Conservation (phyloP, 805 yeast genomes). For the Kodamaea kakaduensis region DNA sequence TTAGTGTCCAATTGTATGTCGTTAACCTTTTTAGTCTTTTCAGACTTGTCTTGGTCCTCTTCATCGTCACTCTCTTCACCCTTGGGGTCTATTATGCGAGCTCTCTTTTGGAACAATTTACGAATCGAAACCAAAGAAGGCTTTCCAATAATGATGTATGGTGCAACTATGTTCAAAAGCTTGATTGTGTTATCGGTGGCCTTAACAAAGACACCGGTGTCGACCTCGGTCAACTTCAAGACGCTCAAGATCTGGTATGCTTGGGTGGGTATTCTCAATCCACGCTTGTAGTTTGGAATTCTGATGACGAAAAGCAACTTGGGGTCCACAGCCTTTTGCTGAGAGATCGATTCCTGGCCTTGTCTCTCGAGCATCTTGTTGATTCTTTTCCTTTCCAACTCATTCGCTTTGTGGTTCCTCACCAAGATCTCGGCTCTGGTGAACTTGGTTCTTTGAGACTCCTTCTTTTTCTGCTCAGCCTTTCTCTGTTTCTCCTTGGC, state of each 20-base stretch:
- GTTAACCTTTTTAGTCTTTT: conserved; percentile 13
- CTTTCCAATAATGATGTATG: conserved; percentile 68
- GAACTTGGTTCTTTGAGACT: conserved; percentile 49
- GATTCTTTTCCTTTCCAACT: conserved; percentile 65
- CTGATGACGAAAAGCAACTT: conserved; percentile 64
- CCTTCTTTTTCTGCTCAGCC: conserved; percentile 37
- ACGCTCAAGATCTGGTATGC: conserved; percentile 56
- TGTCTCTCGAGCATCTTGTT: conserved; percentile 52
- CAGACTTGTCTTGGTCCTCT: conserved; percentile 15
- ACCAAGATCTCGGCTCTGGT: conserved; percentile 73
- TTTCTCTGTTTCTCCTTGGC: conserved; percentile 49
- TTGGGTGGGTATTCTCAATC: conserved; percentile 62
- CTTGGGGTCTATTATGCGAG: conserved; percentile 39
- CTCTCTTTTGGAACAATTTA: conserved; percentile 73
- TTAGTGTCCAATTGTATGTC: conserved; percentile 59
- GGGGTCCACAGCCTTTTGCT: conserved; percentile 15
- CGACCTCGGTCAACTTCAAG: conserved; percentile 54
- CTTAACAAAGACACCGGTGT: conserved; percentile 72
- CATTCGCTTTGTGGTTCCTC: conserved; percentile 58
- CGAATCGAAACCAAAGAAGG: conserved; percentile 75
- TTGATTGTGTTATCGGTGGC: conserved; percentile 57
- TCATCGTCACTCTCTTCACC: conserved; percentile 5
- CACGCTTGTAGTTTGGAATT: conserved; percentile 55
- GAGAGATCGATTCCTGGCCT: conserved; percentile 31
- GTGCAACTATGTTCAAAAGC: conserved; percentile 62